Evolutionary conservation across 2,329 filamentous ascomycete genomes (phyloP), one percentile per base, ranked within the genome.

Genomic region (Talaromyces funiculosus): DNA sequence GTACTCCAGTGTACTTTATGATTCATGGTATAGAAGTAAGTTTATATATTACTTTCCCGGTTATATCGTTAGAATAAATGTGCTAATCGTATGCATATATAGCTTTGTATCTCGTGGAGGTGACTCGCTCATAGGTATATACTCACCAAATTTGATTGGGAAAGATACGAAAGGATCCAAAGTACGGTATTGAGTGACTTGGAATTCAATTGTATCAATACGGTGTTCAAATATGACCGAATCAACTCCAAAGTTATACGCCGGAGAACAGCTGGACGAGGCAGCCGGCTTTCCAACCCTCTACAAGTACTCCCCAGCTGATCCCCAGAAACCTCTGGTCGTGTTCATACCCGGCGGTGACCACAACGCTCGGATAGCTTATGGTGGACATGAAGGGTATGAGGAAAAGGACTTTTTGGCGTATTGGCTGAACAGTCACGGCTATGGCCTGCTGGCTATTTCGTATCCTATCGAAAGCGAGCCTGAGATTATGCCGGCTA

Each of bases 361-460:
- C 7, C 66, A 68, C 45, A 57, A 64, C 12, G 64, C 63, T 5
- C 61, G 66, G 9, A 61, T 68, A 18, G 64, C 66, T n/a, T 68
- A 67, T 40, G 66, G 66, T 7, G 66, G 64, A 20, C 66, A 68
- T 45, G n/a, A 60, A 16, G 63, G 61, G 18, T 62, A 42, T 20
- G 54, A 37, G 7, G 22, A 26, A 16, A 59, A 59, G 4, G 59
- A 68, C 51, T 68, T 68, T 38, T 57, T 67, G 3, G 61, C 62
- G 3, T 40, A 67, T 42, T 67, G 65, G 60, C 60, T 67, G 6
- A 65, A 59, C 45, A 20, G 60, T 8, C 47, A 56, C 18, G 64
- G 65, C 8, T 60, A 63, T 31, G 60, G 60, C 4, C 57, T 67
- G 16, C 57, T 68, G 20, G 66, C 64, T 8, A 37, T 68, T 16